Evolutionary conservation across 768 basidiomycete genomes (phyloP).

Genomic region (Neoboletus subvelutipes): DNA sequence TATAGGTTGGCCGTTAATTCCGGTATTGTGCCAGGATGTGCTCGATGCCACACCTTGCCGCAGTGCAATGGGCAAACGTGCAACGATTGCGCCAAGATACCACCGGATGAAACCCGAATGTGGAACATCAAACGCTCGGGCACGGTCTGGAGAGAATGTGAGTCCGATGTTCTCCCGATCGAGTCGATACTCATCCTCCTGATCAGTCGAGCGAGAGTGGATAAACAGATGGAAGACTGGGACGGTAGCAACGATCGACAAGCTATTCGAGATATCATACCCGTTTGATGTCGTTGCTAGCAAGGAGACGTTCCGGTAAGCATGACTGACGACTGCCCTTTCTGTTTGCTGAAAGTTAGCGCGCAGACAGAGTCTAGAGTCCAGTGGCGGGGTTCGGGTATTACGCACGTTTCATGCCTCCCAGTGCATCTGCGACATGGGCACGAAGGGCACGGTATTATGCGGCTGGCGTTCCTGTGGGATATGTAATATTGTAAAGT

Average conservation of each 20-base stretch:
- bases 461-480: conserved; percentile 66
- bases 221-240: conserved; percentile 34
- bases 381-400: conserved; percentile 40
- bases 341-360: conserved; percentile 5
- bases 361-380: conserved; percentile 33
- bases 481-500: conserved; percentile 58
- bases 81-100: conserved; percentile 48
- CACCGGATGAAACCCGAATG: conserved; percentile 42
- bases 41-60: conserved; percentile 48
- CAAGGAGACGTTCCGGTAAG: conserved; percentile 52
- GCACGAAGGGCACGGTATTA: conserved; percentile 47
- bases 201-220: conserved; percentile 58
- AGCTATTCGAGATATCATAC: conserved; percentile 52
- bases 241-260: conserved; percentile 45
- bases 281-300: conserved; percentile 31
- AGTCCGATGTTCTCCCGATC: conserved; percentile 27
- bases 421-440: conserved; percentile 69
- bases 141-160: conserved; percentile 53
- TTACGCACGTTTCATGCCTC: conserved; percentile 62
- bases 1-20: conserved; percentile 51
- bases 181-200: conserved; percentile 26
- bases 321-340: not conserved
- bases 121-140: conserved; percentile 48
- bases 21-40: conserved; percentile 50
- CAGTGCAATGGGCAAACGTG: conserved; percentile 48